Evolutionary conservation across 2,329 filamentous ascomycete genomes (phyloP).

Genomic region (Bertia moriformis): DNA sequence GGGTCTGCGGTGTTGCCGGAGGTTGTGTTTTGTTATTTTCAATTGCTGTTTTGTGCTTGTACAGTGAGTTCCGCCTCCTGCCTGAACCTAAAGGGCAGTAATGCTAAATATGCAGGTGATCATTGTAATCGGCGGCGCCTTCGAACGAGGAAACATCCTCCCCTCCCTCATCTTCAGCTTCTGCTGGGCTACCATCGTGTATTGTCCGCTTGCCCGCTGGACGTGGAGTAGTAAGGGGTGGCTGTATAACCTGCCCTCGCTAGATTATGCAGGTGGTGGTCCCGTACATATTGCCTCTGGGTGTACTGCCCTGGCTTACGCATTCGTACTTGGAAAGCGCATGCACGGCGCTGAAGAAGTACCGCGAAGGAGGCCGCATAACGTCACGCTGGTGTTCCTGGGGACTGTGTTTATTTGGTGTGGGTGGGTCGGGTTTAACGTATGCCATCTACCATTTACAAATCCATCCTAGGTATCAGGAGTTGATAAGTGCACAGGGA

Average conservation of each 20-base stretch:
- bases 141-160: conserved; percentile 45
- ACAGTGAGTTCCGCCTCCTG: not conserved
- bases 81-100: not conserved
- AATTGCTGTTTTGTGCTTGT: conserved; percentile 55
- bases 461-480: not conserved
- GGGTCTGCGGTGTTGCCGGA: conserved; percentile 62
- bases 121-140: conserved; percentile 41
- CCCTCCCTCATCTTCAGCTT: conserved; percentile 54
- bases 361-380: conserved; percentile 30
- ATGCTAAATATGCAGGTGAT: not conserved
- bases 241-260: conserved; percentile 51
- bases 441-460: conserved; percentile 1
- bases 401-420: conserved; percentile 55
- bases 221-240: conserved; percentile 65
- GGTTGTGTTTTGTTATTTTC: conserved; percentile 71
- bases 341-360: conserved; percentile 43
- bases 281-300: conserved; percentile 65
- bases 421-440: conserved; percentile 40
- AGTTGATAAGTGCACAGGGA: conserved; percentile 10
- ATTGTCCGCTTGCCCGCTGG: conserved; percentile 63
- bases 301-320: conserved; percentile 58
- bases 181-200: conserved; percentile 57
- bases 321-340: conserved; percentile 59
- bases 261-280: conserved; percentile 64
- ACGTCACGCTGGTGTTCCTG: conserved; percentile 46